Percentiles rank a stretch among this genome's conserved stretches.
phyloP scores from a whole-genome alignment of 2,329 filamentous ascomycete genomes.

The Cladosporium sp. region DNA sequence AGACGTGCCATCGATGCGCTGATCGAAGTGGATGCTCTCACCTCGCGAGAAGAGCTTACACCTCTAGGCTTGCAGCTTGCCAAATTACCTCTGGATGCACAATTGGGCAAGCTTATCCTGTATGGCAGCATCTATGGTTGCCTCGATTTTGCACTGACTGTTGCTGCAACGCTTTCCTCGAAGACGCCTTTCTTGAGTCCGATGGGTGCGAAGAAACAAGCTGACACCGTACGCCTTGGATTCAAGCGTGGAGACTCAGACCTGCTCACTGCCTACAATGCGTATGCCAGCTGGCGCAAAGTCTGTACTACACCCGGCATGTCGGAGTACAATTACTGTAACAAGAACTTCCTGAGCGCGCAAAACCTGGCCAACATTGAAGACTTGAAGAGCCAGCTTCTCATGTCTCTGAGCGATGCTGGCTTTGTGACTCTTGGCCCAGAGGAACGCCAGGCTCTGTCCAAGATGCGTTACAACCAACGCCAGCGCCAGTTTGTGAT shows the following conservation, averaged over 20 bases:
- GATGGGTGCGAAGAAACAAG: constrained; percentile 77
- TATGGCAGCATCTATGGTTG: constrained; percentile 84
- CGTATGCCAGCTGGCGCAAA: constrained; percentile 83
- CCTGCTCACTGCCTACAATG: constrained; percentile 87
- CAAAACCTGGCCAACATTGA: constrained; percentile 89
- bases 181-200: constrained; percentile 91
- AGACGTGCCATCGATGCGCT: constrained; percentile 87
- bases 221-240: constrained; percentile 70
- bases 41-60: constrained; percentile 75
- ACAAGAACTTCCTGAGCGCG: constrained; percentile 88
- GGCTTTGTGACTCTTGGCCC: constrained; percentile 73
- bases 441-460: constrained; percentile 66
- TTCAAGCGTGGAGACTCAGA: constrained; percentile 89
- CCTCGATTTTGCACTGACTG: constrained; percentile 84
- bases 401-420: constrained; percentile 79
- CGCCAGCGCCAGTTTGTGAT: constrained; percentile 71
- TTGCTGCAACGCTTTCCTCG: constrained; percentile 87
- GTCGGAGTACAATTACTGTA: constrained; percentile 85
- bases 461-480: constrained; percentile 63
- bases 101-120: constrained; percentile 88
- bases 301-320: constrained; percentile 66
- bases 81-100: constrained; percentile 85
- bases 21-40: constrained; percentile 87
- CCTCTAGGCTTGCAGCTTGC: constrained; percentile 82
- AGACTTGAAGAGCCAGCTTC: constrained; percentile 87